Percentiles rank a stretch among this genome's conserved stretches.
Conservation (phyloP, 352 stramenopile genomes). For the Phytophthora fragariae region DNA sequence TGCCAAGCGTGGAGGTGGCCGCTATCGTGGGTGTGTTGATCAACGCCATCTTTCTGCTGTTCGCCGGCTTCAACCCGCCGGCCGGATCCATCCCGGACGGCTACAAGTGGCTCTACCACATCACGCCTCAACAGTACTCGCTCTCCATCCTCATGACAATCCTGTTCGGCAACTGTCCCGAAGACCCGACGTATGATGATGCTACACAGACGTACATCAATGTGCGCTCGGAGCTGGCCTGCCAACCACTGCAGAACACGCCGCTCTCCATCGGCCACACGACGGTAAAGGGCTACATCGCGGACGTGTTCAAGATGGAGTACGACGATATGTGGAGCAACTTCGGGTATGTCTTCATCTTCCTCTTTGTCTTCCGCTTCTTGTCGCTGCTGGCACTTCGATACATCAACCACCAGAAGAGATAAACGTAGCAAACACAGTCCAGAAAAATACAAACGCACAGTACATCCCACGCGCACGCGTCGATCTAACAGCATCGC, state of each 20-base stretch:
- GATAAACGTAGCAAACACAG: constrained; percentile 18
- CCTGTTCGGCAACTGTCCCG: constrained; percentile 38
- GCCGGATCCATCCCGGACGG: constrained; percentile 45
- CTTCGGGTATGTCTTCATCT: constrained; percentile 45
- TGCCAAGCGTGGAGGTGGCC: constrained; percentile 48
- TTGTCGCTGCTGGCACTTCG: constrained; percentile 48
- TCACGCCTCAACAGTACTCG: constrained; percentile 41
- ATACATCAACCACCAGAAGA: constrained; percentile 58
- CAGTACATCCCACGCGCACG: not conserved
- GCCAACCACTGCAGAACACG: constrained; percentile 40
- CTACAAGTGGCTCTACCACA: constrained; percentile 60
- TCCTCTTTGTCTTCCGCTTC: constrained; percentile 41
- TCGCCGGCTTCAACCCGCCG: constrained; percentile 68
- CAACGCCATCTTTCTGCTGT: constrained; percentile 68
- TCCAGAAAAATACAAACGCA: constrained; percentile 5
- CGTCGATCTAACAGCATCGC: constrained; percentile 1
- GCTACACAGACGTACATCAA: constrained; percentile 30
- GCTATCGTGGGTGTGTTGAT: constrained; percentile 44
- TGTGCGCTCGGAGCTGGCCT: constrained; percentile 39
- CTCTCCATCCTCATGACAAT: constrained; percentile 37
- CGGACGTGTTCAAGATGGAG: constrained; percentile 45
- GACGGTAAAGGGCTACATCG: constrained; percentile 46
- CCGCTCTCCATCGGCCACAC: constrained; percentile 33
- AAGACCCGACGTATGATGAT: constrained; percentile 39
- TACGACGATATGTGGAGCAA: constrained; percentile 44